Evolutionary conservation across 2,329 filamentous ascomycete genomes (phyloP), one percentile per base, ranked within the genome.

Genomic region (Aaosphaeria arxii): DNA sequence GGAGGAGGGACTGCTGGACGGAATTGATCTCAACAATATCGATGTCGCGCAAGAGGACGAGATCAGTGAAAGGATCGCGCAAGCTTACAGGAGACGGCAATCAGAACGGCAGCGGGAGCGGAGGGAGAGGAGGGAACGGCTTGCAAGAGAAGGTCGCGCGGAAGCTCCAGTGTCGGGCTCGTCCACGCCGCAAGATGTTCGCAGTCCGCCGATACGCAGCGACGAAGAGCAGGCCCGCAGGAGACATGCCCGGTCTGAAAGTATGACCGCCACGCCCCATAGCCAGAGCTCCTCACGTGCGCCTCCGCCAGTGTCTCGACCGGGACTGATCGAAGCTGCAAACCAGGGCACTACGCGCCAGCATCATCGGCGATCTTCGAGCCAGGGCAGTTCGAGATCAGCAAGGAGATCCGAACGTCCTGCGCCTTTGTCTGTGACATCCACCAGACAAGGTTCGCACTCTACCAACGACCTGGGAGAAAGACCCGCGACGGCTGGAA

Each of bases 61-160:
- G 62, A 83, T 97, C 11, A 95, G 89, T 55, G 88, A 92, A 62
- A 85, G 88, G 50, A 96, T 97, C 58, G 91, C 91, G 2, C 89
- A 95, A 61, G 90, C 90, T 2, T 96, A 95, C 63, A 78, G 89
- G 49, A 81, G 89, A 52, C 80, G 89, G 30, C 89, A 95, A 62
- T 81, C 79, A 40, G 83, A 85, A 52, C 74, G 82, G 50, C 66
- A 76, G n/a, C 76, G 80, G 9, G 72, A 70, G 48, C 47, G 64
- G 44, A 53, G 59, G 33, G 67, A 69, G 47, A 53, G 67, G 40
- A 51, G 64, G 39, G 65, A 69, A 11, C 59, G 65, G 11, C 44
- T 66, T 28, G 65, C 60, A 46, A 73, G 36, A 77, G 80, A 59
- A 60, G 73, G 50, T 47, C 48, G 57, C 35, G 49, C 56, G 13